Evolutionary conservation across 2,329 filamentous ascomycete species (phyloP).

Genomic region (Diaporthe sp.): DNA sequence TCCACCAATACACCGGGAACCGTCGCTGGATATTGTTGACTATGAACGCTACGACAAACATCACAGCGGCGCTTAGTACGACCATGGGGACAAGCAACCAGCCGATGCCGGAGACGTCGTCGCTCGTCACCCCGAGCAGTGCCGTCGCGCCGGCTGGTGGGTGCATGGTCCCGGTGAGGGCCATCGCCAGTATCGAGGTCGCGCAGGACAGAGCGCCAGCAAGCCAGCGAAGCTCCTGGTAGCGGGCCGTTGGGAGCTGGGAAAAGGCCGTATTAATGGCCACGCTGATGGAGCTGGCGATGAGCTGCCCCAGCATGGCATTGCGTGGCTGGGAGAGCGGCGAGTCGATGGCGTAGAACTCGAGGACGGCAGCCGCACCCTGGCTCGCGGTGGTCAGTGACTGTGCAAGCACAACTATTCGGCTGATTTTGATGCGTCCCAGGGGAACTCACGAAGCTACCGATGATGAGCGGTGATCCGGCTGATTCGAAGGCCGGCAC

Average conservation of each 20-base stretch:
- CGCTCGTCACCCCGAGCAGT: slow-evolving; percentile 74
- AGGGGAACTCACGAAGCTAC: slow-evolving; percentile 72
- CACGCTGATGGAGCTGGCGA: slow-evolving; percentile 73
- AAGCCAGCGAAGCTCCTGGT: slow-evolving; percentile 70
- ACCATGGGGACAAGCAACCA: slow-evolving; percentile 78
- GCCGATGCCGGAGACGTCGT: slow-evolving; percentile 67
- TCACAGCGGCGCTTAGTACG: slow-evolving; percentile 70
- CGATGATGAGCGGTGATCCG: slow-evolving; percentile 73
- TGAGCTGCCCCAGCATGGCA: slow-evolving; percentile 74
- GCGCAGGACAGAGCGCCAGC: slow-evolving; percentile 77
- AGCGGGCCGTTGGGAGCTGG: slow-evolving; percentile 54
- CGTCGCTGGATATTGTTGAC: slow-evolving; percentile 78
- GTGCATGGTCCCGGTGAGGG: slow-evolving; percentile 78
- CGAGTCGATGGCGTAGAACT: slow-evolving; percentile 79
- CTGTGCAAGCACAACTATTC: neutral
- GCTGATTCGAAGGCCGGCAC: slow-evolving; percentile 67
- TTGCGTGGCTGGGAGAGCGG: slow-evolving; percentile 82
- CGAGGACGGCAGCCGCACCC: slow-evolving; percentile 82
- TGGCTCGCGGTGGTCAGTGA: slow-evolving; percentile 48
- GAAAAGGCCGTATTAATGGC: slow-evolving; percentile 75
- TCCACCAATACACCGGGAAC: slow-evolving; percentile 81
- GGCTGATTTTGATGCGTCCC: neutral
- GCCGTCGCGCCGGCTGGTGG: slow-evolving; percentile 83
- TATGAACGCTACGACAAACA: slow-evolving; percentile 73
- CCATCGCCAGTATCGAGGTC: slow-evolving; percentile 74